Evolutionary conservation across 345 rosid genomes (phyloP), one percentile per base, ranked within the genome.

Genomic region (Salix caprea): DNA sequence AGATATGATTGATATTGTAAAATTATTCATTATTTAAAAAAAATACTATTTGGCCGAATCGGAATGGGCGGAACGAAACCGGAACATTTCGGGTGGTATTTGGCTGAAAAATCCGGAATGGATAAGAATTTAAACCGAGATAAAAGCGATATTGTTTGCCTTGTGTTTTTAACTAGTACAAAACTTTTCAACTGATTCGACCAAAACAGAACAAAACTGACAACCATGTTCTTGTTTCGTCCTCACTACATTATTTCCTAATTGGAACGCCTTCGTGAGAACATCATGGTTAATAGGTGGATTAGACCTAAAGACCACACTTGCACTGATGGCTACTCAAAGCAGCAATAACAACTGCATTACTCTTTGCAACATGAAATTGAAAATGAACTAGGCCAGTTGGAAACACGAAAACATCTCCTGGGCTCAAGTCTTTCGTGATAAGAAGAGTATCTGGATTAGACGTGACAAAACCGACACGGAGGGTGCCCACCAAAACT

Each of bases 341-440:
- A 46, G 54, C 19, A 44, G 70, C 74, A 46, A 68, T 7, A 32
- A 77, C 81, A 69, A 67, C 65, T 2, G 64, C 77, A 28, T n/a
- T 68, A 1, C 2, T 28, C 30, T 28, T 28, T 28, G 30, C 30
- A 28, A 28, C 30, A 28, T 28, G 30, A 28, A 28, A 28, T 28
- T 28, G 30, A 28, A 28, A 28, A 28, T 28, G 30, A 28, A 28
- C 30, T 28, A 28, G 30, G 19, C 77, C 77, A 7, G 67, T 2
- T 37, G 77, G 81, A 28, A 73, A 78, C n/a, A 68, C 77, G 23
- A 78, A 73, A 40, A 60, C 81, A 42, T 78, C 77, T 67, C 81
- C 77, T 8, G 74, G 62, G 32, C 58, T 3, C 12, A 78, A 18
- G 61, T 68, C 60, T 37, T 67, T 73, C 60, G 28, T 19, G 28